Evolutionary conservation across 2,329 filamentous ascomycete species (phyloP).

Genomic region (Venturia oleaginea): DNA sequence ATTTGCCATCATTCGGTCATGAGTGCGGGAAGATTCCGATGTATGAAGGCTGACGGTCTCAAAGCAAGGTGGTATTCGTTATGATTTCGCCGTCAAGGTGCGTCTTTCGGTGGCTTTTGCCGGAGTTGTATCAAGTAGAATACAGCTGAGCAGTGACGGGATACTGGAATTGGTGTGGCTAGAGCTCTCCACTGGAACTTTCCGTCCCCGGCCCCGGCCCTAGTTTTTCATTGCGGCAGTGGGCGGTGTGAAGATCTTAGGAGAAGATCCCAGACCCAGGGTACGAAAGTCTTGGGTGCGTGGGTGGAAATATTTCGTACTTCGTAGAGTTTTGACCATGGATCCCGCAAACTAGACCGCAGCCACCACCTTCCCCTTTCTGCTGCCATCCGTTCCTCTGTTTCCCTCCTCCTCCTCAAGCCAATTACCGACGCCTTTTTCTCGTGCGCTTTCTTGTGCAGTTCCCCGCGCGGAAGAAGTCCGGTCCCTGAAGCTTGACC

Average conservation of each 20-base stretch:
- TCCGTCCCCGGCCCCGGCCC: not conserved
- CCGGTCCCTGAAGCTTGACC: not conserved
- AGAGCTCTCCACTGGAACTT: not conserved
- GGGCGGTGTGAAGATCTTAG: not conserved
- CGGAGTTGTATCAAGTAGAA: not conserved
- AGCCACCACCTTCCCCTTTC: not conserved
- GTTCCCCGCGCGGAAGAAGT: not conserved
- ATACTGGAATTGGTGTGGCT: not conserved
- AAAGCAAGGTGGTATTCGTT: not conserved
- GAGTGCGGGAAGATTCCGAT: not conserved
- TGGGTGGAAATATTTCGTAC: no score
- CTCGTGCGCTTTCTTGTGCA: not conserved
- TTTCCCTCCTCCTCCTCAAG: not conserved
- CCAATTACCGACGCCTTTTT: no score
- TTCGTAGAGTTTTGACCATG: no score
- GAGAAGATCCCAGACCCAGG: not conserved
- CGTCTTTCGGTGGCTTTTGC: not conserved
- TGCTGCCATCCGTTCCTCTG: not conserved
- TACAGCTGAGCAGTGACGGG: not conserved
- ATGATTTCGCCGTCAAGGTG: not conserved
- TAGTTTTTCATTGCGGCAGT: not conserved
- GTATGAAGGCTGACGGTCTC: not conserved
- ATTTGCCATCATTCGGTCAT: not conserved
- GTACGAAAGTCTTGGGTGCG: not conserved
- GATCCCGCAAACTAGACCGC: no score